Conservation (phyloP, 148 eudicot genomes). For the Cornus controversa region DNA sequence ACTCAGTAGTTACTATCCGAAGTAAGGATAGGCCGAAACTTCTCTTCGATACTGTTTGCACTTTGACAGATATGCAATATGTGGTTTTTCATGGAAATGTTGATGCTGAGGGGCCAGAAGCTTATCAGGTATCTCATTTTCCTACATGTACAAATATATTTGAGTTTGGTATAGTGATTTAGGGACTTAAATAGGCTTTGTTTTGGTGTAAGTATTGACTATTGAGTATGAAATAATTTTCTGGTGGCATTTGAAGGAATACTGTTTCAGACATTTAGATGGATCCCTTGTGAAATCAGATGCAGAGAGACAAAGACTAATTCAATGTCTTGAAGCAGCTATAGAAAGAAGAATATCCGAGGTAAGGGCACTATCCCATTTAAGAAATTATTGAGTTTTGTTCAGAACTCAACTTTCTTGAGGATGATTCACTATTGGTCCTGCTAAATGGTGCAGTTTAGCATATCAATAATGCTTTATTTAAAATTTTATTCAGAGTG, state of each 20-base stretch:
- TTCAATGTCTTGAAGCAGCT: conserved; percentile 95
- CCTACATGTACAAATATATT: not conserved
- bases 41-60: too few species aligned
- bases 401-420: too few species aligned
- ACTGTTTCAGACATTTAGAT: conserved; percentile 76
- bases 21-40: too few species aligned
- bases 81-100: conserved; percentile 93
- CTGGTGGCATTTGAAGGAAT: conserved; percentile 52
- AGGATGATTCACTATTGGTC: not conserved
- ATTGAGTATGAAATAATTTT: not conserved
- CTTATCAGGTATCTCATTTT: conserved; percentile 64
- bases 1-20: conserved; percentile 72
- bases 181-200: not conserved
- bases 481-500: not conserved
- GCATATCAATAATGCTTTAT: not conserved
- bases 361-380: conserved; percentile 30
- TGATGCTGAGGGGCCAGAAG: conserved; percentile 72
- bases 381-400: too few species aligned
- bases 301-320: conserved; percentile 84
- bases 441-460: not conserved
- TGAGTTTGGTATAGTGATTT: not conserved
- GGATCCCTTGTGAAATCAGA: conserved; percentile 92
- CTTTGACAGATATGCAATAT: too few species aligned
- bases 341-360: conserved; percentile 87
- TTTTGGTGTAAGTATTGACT: not conserved